A percentile compares a stretch with the other conserved stretches of the same genome.
These are phyloP conservation scores for Brassica hybrid DNA, from an alignment of 441 rosid species.

Conservation along the genomic window DNA sequence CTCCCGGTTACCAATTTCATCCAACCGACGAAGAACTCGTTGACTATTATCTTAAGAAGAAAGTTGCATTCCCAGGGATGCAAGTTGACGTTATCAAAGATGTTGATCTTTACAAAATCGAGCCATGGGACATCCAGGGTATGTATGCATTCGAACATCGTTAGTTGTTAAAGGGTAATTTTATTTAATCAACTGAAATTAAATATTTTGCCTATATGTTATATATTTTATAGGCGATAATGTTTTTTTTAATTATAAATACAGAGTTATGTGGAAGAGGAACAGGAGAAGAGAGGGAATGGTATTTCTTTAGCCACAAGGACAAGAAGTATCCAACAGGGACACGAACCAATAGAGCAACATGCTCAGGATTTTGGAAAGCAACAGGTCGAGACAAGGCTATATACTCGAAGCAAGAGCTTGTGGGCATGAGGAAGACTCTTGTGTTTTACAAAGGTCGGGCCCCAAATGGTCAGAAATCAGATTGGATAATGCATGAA, in stretches of 20 bases:
- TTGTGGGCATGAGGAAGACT: constrained; percentile 81
- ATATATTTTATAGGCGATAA: background rate
- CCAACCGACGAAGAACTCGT: constrained; percentile 83
- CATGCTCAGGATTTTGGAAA: constrained; percentile 77
- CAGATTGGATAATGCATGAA: constrained; percentile 85
- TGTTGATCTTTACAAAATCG: constrained; percentile 74
- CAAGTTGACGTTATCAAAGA: constrained; percentile 74
- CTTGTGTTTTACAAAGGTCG: constrained; percentile 77
- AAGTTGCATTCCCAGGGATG: constrained; percentile 60
- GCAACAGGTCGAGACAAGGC: constrained; percentile 84
- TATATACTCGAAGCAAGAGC: constrained; percentile 53
- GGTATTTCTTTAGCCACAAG: constrained; percentile 81
- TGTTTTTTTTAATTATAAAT: constrained; percentile 12
- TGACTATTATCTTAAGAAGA: constrained; percentile 69
- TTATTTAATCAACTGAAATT: no score
- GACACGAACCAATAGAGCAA: constrained; percentile 76
- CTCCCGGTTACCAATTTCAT: constrained; percentile 75
- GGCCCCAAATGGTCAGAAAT: constrained; percentile 75
- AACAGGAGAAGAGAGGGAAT: constrained; percentile 69
- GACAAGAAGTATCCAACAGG: constrained; percentile 82
- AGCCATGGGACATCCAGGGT: constrained; percentile 86
- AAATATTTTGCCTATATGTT: background rate
- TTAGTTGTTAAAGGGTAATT: background rate
- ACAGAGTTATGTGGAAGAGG: constrained; percentile 73
- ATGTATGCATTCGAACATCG: constrained; percentile 21